Base-by-base conservation (phyloP, 352 stramenopile genomes). In the Blastocystis sp. region DNA sequence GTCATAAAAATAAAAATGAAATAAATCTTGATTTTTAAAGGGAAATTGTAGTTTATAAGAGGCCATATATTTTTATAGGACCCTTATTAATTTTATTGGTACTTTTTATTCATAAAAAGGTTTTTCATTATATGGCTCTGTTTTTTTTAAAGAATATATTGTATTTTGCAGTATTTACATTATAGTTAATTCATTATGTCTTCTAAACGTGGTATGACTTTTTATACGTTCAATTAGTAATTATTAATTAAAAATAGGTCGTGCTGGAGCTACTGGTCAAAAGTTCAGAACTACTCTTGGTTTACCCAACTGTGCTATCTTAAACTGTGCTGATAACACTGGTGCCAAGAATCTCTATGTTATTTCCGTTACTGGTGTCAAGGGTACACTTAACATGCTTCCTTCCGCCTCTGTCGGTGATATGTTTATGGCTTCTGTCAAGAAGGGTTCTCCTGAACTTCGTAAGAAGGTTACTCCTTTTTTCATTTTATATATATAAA, bases 371-470 rank as follows among this genome's bases (percentile, higher is more conserved):
- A 95, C 85, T 79, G 91, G 93, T 58, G 94, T 95, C 72, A 93
- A 93, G 72, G 91, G 86, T 76, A 84, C 89, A 69, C 75, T 98
- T 70, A 99, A 99, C 77, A 83, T 87, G 77, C 82, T 98, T 65
- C 92, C 92, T 59, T 88, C 91, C 67, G 90, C 90, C 64, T 80
- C 62, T 65, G 81, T 94, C 34, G 92, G 92, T 70, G 92, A 99
- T 77, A 96, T 98, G 88, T 89, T 98, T 68, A 94, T 99, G 81
- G 88, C 83, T 66, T 95, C 90, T 39, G 89, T 98, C 19, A 98
- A 97, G 83, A 99, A 99, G 85, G 92, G 92, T 81, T 98, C 98
- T 86, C 92, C 92, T 33, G 92, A 99, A 75, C 84, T 99, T 59
- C 82, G 91, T 78, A 99, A 99, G 82, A 96, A 96, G 80, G 72